Conservation (phyloP, 2,329 filamentous ascomycete genomes). For the Colletotrichum chrysophilum region DNA sequence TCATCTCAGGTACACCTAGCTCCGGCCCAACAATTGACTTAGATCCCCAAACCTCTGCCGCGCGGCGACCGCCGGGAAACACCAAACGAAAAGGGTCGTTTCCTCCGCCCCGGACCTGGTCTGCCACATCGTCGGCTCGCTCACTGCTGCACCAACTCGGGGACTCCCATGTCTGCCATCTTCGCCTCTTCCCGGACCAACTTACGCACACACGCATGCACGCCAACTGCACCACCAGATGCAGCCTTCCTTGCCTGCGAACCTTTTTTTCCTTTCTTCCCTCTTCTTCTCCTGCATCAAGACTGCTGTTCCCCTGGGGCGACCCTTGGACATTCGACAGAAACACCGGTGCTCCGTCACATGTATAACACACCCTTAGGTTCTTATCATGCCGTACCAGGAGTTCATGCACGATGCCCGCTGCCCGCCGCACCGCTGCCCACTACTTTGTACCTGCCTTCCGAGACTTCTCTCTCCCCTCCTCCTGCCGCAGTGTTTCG, state of each 20-base stretch:
- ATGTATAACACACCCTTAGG: conserved; percentile 11
- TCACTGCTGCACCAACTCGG: background rate
- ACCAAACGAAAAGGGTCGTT: background rate
- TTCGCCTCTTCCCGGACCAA: conserved; percentile 4
- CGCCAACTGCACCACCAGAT: background rate
- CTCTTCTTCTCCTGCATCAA: background rate
- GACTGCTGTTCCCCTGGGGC: background rate
- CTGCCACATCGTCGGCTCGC: background rate
- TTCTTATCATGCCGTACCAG: conserved; percentile 20
- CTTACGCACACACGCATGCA: conserved; percentile 1
- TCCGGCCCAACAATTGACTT: conserved; percentile 10
- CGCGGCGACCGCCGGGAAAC: conserved; percentile 17
- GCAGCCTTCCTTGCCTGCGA: conserved; percentile 8
- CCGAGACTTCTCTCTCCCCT: background rate
- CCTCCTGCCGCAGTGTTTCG: conserved; percentile 5
- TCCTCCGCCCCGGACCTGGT: conserved; percentile 17
- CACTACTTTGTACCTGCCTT: background rate
- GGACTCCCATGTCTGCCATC: conserved; percentile 21
- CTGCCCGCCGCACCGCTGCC: conserved; percentile 2
- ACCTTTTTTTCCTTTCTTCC: conserved; percentile 1
- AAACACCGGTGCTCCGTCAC: conserved; percentile 11
- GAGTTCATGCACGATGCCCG: conserved; percentile 24
- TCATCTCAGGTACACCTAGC: background rate
- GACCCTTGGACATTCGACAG: background rate
- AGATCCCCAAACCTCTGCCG: conserved; percentile 13